Base-by-base conservation (phyloP, 768 basidiomycete species). In the Boletus coccyginus region DNA sequence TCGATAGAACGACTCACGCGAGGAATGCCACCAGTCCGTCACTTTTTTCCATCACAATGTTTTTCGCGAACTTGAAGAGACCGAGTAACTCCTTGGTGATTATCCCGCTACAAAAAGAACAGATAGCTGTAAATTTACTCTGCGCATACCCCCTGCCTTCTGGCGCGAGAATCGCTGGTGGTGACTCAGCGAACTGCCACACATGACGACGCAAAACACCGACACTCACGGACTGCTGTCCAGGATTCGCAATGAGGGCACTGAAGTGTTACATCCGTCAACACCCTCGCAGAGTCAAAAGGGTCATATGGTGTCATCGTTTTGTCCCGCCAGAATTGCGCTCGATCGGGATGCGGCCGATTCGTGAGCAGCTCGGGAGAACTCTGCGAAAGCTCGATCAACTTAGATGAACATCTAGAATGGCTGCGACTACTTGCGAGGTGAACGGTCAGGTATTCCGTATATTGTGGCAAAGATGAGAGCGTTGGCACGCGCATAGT, bases 71-170 rank as follows among this genome's bases (percentile, higher is more conserved):
- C 61, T 78, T 80, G 39, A 68, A 58, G 1, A 78, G 64, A 3
- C 70, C 78, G 4, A 82, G 67, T 9, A 59, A 51, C 19, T 77
- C 71, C 57, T 72, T 77, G 3, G 68, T 79, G 24, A 84, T 77
- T 0, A 33, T 46, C 44, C 66, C 60, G 0, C 35, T 24, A 49
- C 82, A 84, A 7, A 21, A n/a, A 5, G 50, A 32, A 53, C 82
- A 84, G 13, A 8, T 9, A 0, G 59, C 39, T 4, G 16, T 48
- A 52, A 84, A 84, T 2, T 62, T 62, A 8, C 67, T 66, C 56
- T 84, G 82, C 3, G 77, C 64, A 57, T 83, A 84, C 0, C 83
- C 83, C 0, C 64, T 72, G 4, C 77, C 81, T 0, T 64, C 47
- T 0, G 58, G 51, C 5, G 65, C 72, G 52, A 79, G 61, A 43